These are phyloP conservation scores for Coemansia sp. DNA, from an alignment of 192 early-diverging fungal genomes.

Conservation along the genomic window DNA sequence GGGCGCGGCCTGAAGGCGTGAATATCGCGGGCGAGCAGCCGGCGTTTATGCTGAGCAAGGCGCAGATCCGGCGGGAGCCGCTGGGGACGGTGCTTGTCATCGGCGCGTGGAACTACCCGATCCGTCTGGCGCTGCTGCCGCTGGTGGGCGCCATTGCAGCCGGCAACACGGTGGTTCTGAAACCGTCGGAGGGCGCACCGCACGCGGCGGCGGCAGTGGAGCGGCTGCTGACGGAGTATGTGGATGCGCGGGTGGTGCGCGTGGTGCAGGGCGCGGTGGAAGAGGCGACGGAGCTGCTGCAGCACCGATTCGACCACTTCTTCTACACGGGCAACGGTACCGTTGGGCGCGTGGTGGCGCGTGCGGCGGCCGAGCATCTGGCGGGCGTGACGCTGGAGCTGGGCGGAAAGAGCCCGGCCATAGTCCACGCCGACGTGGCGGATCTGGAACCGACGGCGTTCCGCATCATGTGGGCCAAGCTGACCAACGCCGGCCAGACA, in stretches of 20 bases:
- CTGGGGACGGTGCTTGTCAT: slow-evolving; percentile 75
- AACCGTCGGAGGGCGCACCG: slow-evolving; percentile 81
- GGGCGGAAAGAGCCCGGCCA: slow-evolving; percentile 84
- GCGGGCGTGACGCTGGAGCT: slow-evolving; percentile 92
- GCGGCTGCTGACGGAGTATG: slow-evolving; percentile 68
- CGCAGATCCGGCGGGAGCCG: slow-evolving; percentile 70
- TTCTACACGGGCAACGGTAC: slow-evolving; percentile 87
- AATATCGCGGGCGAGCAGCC: slow-evolving; percentile 30
- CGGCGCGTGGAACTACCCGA: slow-evolving; percentile 68
- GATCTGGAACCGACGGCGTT: slow-evolving; percentile 67
- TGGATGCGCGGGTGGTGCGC: slow-evolving; percentile 65
- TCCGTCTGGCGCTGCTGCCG: slow-evolving; percentile 71
- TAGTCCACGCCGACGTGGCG: slow-evolving; percentile 64
- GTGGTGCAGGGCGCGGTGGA: slow-evolving; percentile 76
- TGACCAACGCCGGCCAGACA: slow-evolving; percentile 87
- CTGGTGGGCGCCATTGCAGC: slow-evolving; percentile 85
- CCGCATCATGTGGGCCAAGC: slow-evolving; percentile 81
- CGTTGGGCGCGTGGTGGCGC: slow-evolving; percentile 82
- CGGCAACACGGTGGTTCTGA: slow-evolving; percentile 81
- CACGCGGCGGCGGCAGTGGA: slow-evolving; percentile 66
- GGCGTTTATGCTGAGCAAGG: slow-evolving; percentile 50
- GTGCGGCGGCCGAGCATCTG: slow-evolving; percentile 81
- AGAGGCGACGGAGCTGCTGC: slow-evolving; percentile 77
- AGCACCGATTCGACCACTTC: slow-evolving; percentile 83
- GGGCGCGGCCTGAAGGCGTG: slow-evolving; percentile 55